phyloP scores from a whole-genome alignment of 2,329 filamentous ascomycete species.

The Pleoardoris graminearum region DNA sequence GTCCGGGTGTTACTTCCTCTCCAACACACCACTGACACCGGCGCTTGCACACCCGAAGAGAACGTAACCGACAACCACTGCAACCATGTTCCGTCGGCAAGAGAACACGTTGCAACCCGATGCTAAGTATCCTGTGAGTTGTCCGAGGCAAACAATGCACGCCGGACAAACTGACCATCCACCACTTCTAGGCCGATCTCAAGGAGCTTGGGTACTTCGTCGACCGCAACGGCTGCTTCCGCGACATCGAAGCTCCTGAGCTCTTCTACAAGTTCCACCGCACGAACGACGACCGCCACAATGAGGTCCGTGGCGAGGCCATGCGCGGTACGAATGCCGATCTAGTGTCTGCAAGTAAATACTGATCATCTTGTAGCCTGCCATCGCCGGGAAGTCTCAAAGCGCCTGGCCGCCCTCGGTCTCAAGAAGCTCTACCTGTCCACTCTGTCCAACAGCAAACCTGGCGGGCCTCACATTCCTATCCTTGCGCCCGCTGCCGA shows the following conservation, averaged over 20 bases:
- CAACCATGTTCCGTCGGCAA: conserved; percentile 73
- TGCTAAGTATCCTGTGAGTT: conserved; percentile 61
- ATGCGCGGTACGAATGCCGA: conserved; percentile 65
- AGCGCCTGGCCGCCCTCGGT: conserved; percentile 64
- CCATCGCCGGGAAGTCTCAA: conserved; percentile 61
- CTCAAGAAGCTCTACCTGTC: conserved; percentile 67
- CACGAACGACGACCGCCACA: conserved; percentile 74
- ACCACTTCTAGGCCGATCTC: conserved; percentile 54
- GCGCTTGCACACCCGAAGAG: not conserved
- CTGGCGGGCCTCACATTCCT: conserved; percentile 61
- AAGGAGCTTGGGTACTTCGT: conserved; percentile 80
- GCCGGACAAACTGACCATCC: not conserved
- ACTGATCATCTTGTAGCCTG: conserved; percentile 56
- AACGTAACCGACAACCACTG: not conserved
- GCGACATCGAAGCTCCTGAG: conserved; percentile 67
- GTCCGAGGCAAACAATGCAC: not conserved
- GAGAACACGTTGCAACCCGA: conserved; percentile 69
- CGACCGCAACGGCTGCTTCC: conserved; percentile 66
- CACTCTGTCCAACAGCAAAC: conserved; percentile 49
- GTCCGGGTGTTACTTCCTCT: not conserved
- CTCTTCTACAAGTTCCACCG: conserved; percentile 75
- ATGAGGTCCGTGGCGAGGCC: conserved; percentile 68
- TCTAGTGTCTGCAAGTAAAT: not conserved
- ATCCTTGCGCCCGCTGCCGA: conserved; percentile 64
- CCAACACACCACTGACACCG: not conserved